Evolutionary conservation across 164 flowering plant genomes (phyloP), one percentile per base, ranked within the genome.

Genomic region (Aristolochia contorta): DNA sequence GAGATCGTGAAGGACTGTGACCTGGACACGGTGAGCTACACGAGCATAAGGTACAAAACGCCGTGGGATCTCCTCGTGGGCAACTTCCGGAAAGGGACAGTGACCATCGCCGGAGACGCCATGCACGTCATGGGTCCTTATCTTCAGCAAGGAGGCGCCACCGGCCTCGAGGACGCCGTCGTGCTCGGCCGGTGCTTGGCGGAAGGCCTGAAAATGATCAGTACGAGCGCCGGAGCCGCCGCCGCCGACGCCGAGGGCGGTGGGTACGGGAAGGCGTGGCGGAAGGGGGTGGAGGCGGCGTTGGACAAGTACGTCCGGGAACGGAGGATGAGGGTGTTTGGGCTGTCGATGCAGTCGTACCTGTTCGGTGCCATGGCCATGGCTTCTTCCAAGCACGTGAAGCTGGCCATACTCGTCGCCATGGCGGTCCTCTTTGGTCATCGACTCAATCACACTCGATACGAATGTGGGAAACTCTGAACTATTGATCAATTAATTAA

Each of bases 91-190:
- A 71, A 64, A 59, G 78, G 73, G n/a, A 64, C 71, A 10, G 65
- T 71, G 14, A 62, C 66, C 16, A 66, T 74, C 13, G 75, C 78
- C 9, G 78, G 80, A n/a, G 80, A 77, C 61, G 73, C 80, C 52
- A 68, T 74, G 80, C 78, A 77, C 60, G 74, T 64, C 0, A 74
- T 74, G 77, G 80, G 78, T 15, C 80, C 80, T 7, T 77, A 66
- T 54, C 58, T 74, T 4, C 75, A 75, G n/a, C 80, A 77, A 51
- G 80, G 80, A 43, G 75, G 77, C 1, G 61, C 77, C 1, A 62
- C 74, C 12, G 78, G 57, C 18, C 58, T 77, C 18, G 80, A 77
- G 67, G 80, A 77, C 60, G 80, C 78, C 3, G 58, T 77, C 18
- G 80, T 77, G 23, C 75, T 77, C 12, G 78, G 60, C 7, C 63